Evolutionary conservation across 1,139 yeast genomes (phyloP).

Genomic region (Kodamaea arcana): DNA sequence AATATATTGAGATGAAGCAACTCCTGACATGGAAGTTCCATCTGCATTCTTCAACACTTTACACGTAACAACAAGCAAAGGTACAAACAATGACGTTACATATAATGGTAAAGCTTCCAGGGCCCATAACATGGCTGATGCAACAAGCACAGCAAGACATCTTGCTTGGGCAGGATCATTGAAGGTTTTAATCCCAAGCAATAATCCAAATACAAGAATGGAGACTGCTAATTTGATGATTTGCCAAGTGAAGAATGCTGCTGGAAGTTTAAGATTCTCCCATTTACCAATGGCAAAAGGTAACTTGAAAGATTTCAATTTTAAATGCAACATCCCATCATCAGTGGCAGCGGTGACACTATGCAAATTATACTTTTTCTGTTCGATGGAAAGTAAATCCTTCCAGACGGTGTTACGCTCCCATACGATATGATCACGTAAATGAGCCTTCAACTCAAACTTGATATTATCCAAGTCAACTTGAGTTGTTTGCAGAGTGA

Average conservation of each 20-base stretch:
- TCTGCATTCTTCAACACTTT: conserved; percentile 60
- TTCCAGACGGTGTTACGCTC: conserved; percentile 97
- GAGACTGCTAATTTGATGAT: conserved; percentile 45
- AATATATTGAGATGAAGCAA: conserved; percentile 70
- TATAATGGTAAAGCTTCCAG: conserved; percentile 88
- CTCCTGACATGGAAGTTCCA: conserved; percentile 54
- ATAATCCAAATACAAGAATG: conserved; percentile 39
- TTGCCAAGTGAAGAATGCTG: conserved; percentile 30
- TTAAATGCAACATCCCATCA: conserved; percentile 20
- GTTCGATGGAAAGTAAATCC: conserved; percentile 86
- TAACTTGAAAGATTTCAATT: conserved; percentile 17
- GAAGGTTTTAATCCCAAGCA: conserved; percentile 56
- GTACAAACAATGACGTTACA: conserved; percentile 78
- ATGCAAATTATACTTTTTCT: conserved; percentile 44
- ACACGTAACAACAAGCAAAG: conserved; percentile 70
- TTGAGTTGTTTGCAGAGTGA: conserved; percentile 23
- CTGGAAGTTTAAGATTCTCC: conserved; percentile 22
- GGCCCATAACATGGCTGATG: conserved; percentile 87
- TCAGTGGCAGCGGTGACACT: conserved; percentile 26
- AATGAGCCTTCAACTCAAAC: conserved; percentile 65
- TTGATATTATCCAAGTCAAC: conserved; percentile 49
- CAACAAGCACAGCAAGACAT: conserved; percentile 77
- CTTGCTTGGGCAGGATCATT: conserved; percentile 64
- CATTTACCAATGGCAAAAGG: conserved; percentile 19
- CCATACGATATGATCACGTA: conserved; percentile 93